A percentile compares a stretch with the other conserved stretches of the same genome.
These are phyloP conservation scores for Lactarius vividus DNA, from an alignment of 768 basidiomycete species.

Conservation along the genomic window DNA sequence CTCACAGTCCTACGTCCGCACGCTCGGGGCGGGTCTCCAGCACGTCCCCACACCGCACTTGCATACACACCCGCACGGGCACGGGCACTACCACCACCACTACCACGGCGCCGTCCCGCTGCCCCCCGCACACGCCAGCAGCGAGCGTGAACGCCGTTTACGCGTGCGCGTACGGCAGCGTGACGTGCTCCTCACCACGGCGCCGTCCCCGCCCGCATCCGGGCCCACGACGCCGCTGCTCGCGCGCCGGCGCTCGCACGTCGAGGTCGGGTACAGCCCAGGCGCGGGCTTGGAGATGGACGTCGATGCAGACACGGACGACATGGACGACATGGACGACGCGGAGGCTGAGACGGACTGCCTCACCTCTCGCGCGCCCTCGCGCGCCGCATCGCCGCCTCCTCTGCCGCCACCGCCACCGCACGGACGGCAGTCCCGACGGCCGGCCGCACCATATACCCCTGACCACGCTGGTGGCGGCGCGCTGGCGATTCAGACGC, in stretches of 20 bases:
- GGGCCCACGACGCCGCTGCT: conserved; percentile 1
- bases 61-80: conserved; percentile 14
- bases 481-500: conserved; percentile 20
- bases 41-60: conserved; percentile 12
- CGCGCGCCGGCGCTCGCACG: conserved; percentile 10
- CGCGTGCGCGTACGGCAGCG: conserved; percentile 19
- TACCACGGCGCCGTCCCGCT: background rate
- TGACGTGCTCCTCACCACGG: conserved; percentile 5
- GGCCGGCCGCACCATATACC: background rate
- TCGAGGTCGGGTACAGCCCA: conserved; percentile 24
- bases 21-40: background rate
- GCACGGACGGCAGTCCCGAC: conserved; percentile 29
- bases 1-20: conserved; percentile 13
- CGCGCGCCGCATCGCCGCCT: conserved; percentile 46
- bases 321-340: conserved; percentile 1
- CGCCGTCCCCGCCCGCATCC: background rate
- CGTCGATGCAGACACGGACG: conserved; percentile 37
- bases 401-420: conserved; percentile 32
- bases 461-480: background rate
- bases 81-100: conserved; percentile 23
- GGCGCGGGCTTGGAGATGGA: conserved; percentile 29
- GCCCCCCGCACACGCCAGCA: background rate
- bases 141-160: conserved; percentile 1
- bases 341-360: conserved; percentile 52
- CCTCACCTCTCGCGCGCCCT: conserved; percentile 47